These are phyloP conservation scores for Rhizopus microsporus DNA, from an alignment of 371 early-diverging fungal genomes.

Conservation along the genomic window DNA sequence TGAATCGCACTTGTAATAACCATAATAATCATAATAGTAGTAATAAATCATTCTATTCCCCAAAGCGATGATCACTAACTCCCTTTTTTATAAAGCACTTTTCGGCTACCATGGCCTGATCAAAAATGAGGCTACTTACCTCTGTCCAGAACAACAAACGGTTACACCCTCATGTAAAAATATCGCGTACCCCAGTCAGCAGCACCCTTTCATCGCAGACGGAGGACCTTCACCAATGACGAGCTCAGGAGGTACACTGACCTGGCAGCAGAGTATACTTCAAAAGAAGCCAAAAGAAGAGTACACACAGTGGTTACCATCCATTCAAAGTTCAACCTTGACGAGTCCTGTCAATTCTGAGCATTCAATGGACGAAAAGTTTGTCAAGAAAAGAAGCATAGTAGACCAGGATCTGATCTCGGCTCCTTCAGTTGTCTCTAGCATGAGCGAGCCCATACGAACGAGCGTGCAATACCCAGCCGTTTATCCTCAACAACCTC, in stretches of 20 bases:
- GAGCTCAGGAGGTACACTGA: neutral
- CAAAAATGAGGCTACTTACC: neutral
- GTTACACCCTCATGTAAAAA: neutral
- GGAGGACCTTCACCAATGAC: neutral
- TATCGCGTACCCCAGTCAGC: neutral
- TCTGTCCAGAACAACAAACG: neutral
- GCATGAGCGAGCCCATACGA: constrained; percentile 19
- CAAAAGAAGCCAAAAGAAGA: constrained; percentile 4
- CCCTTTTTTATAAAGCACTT: neutral
- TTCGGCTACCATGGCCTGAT: neutral
- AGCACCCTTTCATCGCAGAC: too few relatives aligned
- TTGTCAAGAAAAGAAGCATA: too few relatives aligned
- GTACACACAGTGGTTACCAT: too few relatives aligned
- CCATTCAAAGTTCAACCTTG: too few relatives aligned
- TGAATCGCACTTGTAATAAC: too few relatives aligned
- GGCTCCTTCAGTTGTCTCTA: constrained; percentile 16
- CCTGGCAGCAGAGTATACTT: constrained; percentile 9
- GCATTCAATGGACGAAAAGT: too few relatives aligned
- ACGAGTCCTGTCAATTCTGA: too few relatives aligned
- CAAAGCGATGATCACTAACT: neutral
- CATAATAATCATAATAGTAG: too few relatives aligned
- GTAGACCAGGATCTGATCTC: neutral
- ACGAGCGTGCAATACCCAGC: neutral
- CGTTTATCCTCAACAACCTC: neutral
- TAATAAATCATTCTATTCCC: neutral